Evolutionary conservation across 2,329 filamentous ascomycete genomes (phyloP).

Genomic region (Hymenoscyphus fructigenus): DNA sequence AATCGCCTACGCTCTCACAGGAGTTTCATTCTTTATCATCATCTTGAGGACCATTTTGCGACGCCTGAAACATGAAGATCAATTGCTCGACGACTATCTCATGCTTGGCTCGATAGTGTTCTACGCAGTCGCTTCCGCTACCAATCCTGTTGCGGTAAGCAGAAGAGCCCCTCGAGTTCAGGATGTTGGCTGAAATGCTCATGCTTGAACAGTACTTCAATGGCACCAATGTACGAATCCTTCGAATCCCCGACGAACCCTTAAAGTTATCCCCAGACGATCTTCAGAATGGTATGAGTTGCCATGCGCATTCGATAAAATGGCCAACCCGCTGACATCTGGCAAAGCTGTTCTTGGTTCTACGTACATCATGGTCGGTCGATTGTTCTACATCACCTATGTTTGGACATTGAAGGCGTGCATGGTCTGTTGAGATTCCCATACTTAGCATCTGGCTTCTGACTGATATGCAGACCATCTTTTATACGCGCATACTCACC

Average conservation of each 20-base stretch:
- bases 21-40: constrained; percentile 23
- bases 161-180: background rate
- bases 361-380: constrained; percentile 21
- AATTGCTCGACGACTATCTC: constrained; percentile 27
- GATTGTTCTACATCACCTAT: constrained; percentile 25
- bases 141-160: constrained; percentile 15
- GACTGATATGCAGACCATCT: constrained; percentile 28
- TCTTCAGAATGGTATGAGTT: background rate
- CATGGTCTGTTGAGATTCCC: constrained; percentile 20
- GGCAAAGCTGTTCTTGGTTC: constrained; percentile 23
- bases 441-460: background rate
- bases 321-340: background rate
- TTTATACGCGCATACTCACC: constrained; percentile 23
- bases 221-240: constrained; percentile 18
- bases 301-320: background rate
- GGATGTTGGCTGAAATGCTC: background rate
- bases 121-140: constrained; percentile 18
- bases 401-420: constrained; percentile 31
- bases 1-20: constrained; percentile 22
- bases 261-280: constrained; percentile 9
- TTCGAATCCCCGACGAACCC: constrained; percentile 7
- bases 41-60: constrained; percentile 23
- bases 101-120: constrained; percentile 22
- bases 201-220: constrained; percentile 18
- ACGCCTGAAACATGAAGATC: constrained; percentile 25